These are phyloP conservation scores for Moesziomyces parantarcticus DNA, from an alignment of 1,284 basidiomycete genomes.

Conservation along the genomic window DNA sequence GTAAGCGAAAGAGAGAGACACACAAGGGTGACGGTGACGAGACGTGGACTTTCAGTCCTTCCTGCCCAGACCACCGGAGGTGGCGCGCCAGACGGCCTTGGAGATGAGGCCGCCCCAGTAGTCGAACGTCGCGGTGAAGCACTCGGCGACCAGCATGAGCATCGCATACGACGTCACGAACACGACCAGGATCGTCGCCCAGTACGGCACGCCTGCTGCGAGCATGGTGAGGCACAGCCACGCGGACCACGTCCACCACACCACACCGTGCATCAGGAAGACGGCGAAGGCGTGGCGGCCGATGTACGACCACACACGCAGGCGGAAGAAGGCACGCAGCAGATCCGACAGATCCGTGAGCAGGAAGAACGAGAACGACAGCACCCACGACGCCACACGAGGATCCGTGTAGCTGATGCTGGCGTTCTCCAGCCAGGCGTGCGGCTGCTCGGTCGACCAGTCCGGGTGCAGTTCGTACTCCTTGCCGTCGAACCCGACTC, in stretches of 20 bases:
- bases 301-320: conserved; percentile 55
- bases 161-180: conserved; percentile 51
- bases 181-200: conserved; percentile 56
- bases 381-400: conserved; percentile 40
- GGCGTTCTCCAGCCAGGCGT: conserved; percentile 23
- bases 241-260: conserved; percentile 60
- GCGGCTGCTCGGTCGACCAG: conserved; percentile 36
- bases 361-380: conserved; percentile 57
- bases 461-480: conserved; percentile 54
- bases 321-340: conserved; percentile 55
- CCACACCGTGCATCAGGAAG: conserved; percentile 59
- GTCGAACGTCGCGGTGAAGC: conserved; percentile 60
- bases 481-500: conserved; percentile 32
- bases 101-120: conserved; percentile 54
- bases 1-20: background rate
- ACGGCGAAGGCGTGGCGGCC: conserved; percentile 55
- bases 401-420: conserved; percentile 45
- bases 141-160: conserved; percentile 47
- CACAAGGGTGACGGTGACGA: background rate
- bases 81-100: conserved; percentile 54
- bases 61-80: conserved; percentile 52
- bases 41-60: conserved; percentile 9
- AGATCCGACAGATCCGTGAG: conserved; percentile 52
- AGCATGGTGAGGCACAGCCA: conserved; percentile 55
- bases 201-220: conserved; percentile 48